phyloP scores from a whole-genome alignment of 805 yeast genomes.

The Metschnikowia rubicola region DNA sequence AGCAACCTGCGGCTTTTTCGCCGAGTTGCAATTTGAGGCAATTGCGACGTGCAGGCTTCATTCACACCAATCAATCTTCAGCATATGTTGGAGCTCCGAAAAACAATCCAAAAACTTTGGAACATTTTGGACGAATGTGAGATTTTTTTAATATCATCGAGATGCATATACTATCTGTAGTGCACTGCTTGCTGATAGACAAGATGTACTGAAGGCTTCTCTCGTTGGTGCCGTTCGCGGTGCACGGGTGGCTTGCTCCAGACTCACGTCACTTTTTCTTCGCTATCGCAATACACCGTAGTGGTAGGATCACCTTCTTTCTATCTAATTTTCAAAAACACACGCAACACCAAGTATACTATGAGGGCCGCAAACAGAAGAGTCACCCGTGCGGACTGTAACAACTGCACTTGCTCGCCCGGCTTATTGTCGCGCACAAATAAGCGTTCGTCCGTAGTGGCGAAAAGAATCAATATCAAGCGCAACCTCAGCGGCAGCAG shows the following conservation, averaged over 20 bases:
- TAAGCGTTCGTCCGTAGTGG: conserved; percentile 54
- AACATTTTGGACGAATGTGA: too few species aligned
- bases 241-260: conserved; percentile 7
- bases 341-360: background rate
- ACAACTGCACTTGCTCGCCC: conserved; percentile 81
- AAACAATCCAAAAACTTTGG: too few species aligned
- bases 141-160: too few species aligned
- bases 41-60: too few species aligned
- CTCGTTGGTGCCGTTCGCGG: background rate
- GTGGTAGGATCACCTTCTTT: too few species aligned
- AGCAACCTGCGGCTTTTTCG: too few species aligned
- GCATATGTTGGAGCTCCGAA: too few species aligned
- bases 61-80: too few species aligned
- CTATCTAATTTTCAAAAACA: background rate
- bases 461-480: conserved; percentile 33
- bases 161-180: too few species aligned
- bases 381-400: conserved; percentile 48
- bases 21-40: too few species aligned
- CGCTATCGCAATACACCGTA: conserved; percentile 1
- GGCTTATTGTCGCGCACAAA: conserved; percentile 69
- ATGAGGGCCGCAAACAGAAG: conserved; percentile 20
- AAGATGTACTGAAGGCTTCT: too few species aligned
- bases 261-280: conserved; percentile 5
- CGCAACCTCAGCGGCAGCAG: conserved; percentile 10
- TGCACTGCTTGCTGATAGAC: too few species aligned